phyloP scores from a whole-genome alignment of 495 filamentous ascomycete genomes.

The Letharia lupina region DNA sequence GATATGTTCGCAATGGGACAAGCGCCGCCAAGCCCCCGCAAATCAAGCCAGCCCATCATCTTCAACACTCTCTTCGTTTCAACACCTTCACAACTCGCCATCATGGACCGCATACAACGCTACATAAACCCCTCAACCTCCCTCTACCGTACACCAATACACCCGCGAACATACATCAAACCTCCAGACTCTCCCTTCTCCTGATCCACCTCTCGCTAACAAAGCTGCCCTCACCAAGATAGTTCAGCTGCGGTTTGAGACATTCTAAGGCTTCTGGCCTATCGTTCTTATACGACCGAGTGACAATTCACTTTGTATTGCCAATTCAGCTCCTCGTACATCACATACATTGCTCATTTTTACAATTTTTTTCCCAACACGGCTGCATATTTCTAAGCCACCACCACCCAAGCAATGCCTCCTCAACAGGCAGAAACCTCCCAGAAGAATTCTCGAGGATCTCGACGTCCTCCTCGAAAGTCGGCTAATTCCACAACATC shows the following conservation, averaged over 20 bases:
- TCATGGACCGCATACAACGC: slow-evolving; percentile 20
- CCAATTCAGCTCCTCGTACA: neutral
- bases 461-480: slow-evolving; percentile 23
- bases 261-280: neutral
- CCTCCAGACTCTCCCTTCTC: slow-evolving; percentile 14
- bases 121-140: slow-evolving; percentile 12
- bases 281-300: neutral
- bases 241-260: neutral
- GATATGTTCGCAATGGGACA: slow-evolving; percentile 7
- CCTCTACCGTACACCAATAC: slow-evolving; percentile 14
- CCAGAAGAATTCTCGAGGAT: slow-evolving; percentile 19
- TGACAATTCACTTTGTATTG: neutral
- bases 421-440: slow-evolving; percentile 12
- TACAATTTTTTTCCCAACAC: slow-evolving; percentile 4
- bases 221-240: neutral
- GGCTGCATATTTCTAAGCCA: slow-evolving; percentile 30
- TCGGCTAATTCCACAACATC: slow-evolving; percentile 20
- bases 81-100: slow-evolving; percentile 10
- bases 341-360: slow-evolving; percentile 1
- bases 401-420: slow-evolving; percentile 16
- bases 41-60: neutral
- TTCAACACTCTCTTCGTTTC: slow-evolving; percentile 6
- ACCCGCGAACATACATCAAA: slow-evolving; percentile 11
- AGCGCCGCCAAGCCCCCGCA: slow-evolving; percentile 15
- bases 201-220: neutral